Evolutionary conservation across 495 filamentous ascomycete species (phyloP).

Genomic region (Hypoxylon fragiforme): DNA sequence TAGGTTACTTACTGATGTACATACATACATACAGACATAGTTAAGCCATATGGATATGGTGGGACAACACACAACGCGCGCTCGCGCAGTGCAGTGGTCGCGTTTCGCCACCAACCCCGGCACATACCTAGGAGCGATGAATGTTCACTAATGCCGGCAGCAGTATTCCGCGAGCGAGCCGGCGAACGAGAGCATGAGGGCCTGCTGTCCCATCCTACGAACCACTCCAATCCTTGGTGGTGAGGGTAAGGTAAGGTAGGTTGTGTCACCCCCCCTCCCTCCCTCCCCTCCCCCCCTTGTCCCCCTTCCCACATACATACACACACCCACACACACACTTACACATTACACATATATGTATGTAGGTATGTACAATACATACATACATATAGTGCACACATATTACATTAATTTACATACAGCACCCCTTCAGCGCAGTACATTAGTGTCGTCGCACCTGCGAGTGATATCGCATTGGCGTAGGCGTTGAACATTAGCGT

Average conservation of each 20-base stretch:
- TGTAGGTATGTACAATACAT: too few species aligned
- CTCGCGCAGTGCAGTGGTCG: conserved; percentile 3
- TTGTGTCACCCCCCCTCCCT: conserved; percentile 18
- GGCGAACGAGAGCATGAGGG: conserved; percentile 3
- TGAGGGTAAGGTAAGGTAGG: conserved; percentile 32
- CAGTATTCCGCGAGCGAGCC: conserved; percentile 21
- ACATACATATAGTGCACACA: too few species aligned
- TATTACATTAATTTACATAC: too few species aligned
- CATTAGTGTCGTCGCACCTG: conserved; percentile 24
- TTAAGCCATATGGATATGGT: too few species aligned
- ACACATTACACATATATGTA: too few species aligned
- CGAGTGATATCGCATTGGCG: conserved; percentile 34
- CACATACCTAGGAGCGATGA: conserved; percentile 6
- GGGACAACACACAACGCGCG: too few species aligned
- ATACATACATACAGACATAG: too few species aligned
- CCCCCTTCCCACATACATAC: too few species aligned
- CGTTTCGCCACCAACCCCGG: conserved; percentile 1
- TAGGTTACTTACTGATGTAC: too few species aligned
- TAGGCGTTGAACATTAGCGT: conserved; percentile 7
- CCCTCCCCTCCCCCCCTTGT: too few species aligned
- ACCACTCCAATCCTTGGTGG: conserved; percentile 8
- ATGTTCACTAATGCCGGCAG: conserved; percentile 31
- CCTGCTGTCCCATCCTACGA: conserved; percentile 20
- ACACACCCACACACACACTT: too few species aligned
- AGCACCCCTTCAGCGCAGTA: too few species aligned